A percentile compares a stretch with the other conserved stretches of the same genome.
Conservation (phyloP, 2,329 filamentous ascomycete species). For the Fusarium falciforme region DNA sequence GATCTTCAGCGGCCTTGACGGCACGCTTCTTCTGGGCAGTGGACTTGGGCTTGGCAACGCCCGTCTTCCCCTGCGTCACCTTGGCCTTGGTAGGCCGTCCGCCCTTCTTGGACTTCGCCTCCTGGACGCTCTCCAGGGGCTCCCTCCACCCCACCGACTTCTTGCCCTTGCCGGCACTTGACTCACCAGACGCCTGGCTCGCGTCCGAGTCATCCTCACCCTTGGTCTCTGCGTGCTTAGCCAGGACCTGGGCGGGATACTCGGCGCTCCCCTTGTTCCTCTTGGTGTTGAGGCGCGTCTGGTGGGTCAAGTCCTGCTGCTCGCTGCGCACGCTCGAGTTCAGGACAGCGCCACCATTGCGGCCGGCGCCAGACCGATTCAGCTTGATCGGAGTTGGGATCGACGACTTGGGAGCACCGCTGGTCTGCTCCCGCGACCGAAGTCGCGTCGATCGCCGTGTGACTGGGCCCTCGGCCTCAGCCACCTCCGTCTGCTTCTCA, state of each 20-base stretch:
- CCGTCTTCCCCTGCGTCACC: conserved; percentile 39
- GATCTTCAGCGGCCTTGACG: conserved; percentile 45
- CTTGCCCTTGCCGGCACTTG: conserved; percentile 28
- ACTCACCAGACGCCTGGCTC: conserved; percentile 16
- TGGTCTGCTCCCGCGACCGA: conserved; percentile 32
- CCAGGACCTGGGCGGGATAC: conserved; percentile 50
- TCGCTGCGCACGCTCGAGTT: conserved; percentile 44
- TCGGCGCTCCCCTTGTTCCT: conserved; percentile 51
- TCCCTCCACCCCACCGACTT: conserved; percentile 51
- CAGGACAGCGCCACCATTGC: conserved; percentile 32
- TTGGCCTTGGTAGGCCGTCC: conserved; percentile 38
- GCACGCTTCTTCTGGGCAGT: conserved; percentile 40
- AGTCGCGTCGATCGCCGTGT: conserved; percentile 51
- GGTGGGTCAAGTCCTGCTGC: conserved; percentile 48
- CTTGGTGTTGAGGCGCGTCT: conserved; percentile 51
- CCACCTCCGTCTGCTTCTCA: conserved; percentile 24
- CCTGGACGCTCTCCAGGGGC: conserved; percentile 46
- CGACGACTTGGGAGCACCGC: conserved; percentile 44
- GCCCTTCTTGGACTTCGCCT: conserved; percentile 40
- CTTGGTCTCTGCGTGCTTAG: conserved; percentile 42
- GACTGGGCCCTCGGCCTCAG: conserved; percentile 15
- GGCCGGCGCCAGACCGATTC: conserved; percentile 40
- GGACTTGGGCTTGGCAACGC: conserved; percentile 47
- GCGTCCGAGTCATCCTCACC: conserved; percentile 36
- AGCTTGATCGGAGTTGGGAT: conserved; percentile 51